These are phyloP conservation scores for Nasturtium officinale DNA, from an alignment of 345 rosid genomes.

Conservation along the genomic window DNA sequence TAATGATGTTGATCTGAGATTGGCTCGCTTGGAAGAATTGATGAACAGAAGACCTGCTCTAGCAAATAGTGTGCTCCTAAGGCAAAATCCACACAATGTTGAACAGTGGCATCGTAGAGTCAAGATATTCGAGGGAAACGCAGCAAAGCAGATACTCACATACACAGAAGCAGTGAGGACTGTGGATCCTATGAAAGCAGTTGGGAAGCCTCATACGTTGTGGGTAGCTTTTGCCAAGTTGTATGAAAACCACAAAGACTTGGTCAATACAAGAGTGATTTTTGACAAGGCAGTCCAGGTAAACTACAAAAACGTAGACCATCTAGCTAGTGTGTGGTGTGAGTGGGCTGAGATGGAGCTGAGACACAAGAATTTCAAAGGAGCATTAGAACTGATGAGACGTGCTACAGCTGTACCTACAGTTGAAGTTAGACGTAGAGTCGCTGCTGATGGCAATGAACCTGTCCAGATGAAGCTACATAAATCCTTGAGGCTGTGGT, in stretches of 20 bases:
- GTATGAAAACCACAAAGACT: constrained; percentile 81
- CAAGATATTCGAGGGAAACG: constrained; percentile 84
- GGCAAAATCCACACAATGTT: constrained; percentile 98
- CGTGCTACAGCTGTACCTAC: constrained; percentile 97
- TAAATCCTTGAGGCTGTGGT: constrained; percentile 88
- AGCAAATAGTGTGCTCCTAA: constrained; percentile 88
- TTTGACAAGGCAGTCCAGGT: constrained; percentile 97
- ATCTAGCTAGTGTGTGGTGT: constrained; percentile 93
- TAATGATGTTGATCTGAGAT: constrained; percentile 79
- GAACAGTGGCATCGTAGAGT: constrained; percentile 98
- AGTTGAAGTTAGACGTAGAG: constrained; percentile 91
- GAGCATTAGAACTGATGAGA: constrained; percentile 87
- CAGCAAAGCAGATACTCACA: constrained; percentile 86
- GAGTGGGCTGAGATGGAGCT: constrained; percentile 99
- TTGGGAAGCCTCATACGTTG: constrained; percentile 93
- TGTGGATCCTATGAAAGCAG: constrained; percentile 93
- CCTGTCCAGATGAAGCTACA: constrained; percentile 96
- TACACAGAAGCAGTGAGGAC: constrained; percentile 97
- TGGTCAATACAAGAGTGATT: constrained; percentile 86
- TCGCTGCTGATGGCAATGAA: constrained; percentile 90
- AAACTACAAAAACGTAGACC: constrained; percentile 84
- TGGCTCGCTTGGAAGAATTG: constrained; percentile 78
- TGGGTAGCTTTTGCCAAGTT: constrained; percentile 95
- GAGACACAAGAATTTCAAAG: constrained; percentile 80
- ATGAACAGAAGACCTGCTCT: constrained; percentile 87